A percentile compares a stretch with the other conserved stretches of the same genome.
phyloP scores from a whole-genome alignment of 306 rosid genomes.

The Castanospermum australe region DNA sequence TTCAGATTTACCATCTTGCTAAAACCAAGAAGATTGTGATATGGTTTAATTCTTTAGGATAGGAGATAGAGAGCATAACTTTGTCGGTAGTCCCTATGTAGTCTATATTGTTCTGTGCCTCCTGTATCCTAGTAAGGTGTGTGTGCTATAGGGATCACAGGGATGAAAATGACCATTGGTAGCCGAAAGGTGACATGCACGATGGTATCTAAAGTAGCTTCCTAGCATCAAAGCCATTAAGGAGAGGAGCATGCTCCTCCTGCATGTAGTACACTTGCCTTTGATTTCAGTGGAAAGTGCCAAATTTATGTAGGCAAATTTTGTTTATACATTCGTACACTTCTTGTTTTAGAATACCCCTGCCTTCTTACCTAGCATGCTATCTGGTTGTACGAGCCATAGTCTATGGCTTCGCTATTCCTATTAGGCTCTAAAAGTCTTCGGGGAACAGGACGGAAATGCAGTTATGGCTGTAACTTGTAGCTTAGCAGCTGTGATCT shows the following conservation, averaged over 20 bases:
- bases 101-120: neutral
- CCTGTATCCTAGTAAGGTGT: neutral
- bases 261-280: neutral
- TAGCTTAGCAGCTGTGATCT: too few relatives aligned
- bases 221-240: constrained; percentile 5
- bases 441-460: too few relatives aligned
- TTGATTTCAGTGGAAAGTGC: neutral
- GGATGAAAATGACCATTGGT: neutral
- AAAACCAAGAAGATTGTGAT: neutral
- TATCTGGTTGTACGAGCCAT: neutral
- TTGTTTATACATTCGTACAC: neutral
- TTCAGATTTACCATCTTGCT: neutral
- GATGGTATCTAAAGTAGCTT: neutral
- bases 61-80: neutral
- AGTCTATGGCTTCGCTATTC: neutral
- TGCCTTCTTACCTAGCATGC: neutral
- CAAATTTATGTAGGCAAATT: neutral
- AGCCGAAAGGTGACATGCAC: neutral
- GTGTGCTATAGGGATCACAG: constrained; percentile 16
- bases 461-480: too few relatives aligned
- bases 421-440: neutral
- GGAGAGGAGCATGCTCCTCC: neutral
- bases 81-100: neutral
- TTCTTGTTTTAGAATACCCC: neutral
- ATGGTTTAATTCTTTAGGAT: neutral